Evolutionary conservation across 768 basidiomycete species (phyloP).

Genomic region (Mycena vitilis): DNA sequence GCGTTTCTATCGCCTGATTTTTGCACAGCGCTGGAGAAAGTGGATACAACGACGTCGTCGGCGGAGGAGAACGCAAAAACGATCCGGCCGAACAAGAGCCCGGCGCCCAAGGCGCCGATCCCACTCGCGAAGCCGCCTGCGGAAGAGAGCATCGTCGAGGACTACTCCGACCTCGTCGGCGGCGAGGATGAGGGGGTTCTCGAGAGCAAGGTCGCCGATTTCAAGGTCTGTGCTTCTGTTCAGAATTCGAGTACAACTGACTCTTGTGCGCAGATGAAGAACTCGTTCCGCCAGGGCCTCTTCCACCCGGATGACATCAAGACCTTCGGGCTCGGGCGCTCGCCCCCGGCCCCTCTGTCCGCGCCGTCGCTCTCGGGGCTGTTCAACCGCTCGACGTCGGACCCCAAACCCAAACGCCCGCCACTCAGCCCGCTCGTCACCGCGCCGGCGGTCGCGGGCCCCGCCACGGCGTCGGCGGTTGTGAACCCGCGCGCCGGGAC

Average conservation of each 20-base stretch:
- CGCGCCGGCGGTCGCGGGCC: constrained; percentile 42
- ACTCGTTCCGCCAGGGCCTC: constrained; percentile 75
- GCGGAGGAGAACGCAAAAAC: constrained; percentile 84
- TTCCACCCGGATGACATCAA: constrained; percentile 94
- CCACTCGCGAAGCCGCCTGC: constrained; percentile 73
- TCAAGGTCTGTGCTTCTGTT: constrained; percentile 66
- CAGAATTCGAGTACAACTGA: background rate
- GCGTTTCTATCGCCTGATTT: constrained; percentile 16
- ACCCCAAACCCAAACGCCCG: constrained; percentile 61
- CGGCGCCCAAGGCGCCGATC: constrained; percentile 61
- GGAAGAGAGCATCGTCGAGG: constrained; percentile 80
- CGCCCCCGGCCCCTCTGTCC: constrained; percentile 69
- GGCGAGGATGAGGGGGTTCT: constrained; percentile 79
- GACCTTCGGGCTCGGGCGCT: constrained; percentile 65
- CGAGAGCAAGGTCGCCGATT: constrained; percentile 84
- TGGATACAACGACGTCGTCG: constrained; percentile 60
- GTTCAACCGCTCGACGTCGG: constrained; percentile 45
- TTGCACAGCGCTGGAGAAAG: constrained; percentile 70
- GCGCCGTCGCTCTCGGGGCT: constrained; percentile 71
- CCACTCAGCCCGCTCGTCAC: constrained; percentile 59
- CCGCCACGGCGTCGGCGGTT: constrained; percentile 32
- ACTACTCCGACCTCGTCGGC: constrained; percentile 89
- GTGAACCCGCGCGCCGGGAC: background rate
- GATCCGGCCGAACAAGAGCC: constrained; percentile 81
- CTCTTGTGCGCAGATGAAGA: constrained; percentile 65